Percentiles rank a stretch among this genome's conserved stretches.
These are phyloP conservation scores for Pseudevernia furfuracea DNA, from an alignment of 495 filamentous ascomycete genomes.

Conservation along the genomic window DNA sequence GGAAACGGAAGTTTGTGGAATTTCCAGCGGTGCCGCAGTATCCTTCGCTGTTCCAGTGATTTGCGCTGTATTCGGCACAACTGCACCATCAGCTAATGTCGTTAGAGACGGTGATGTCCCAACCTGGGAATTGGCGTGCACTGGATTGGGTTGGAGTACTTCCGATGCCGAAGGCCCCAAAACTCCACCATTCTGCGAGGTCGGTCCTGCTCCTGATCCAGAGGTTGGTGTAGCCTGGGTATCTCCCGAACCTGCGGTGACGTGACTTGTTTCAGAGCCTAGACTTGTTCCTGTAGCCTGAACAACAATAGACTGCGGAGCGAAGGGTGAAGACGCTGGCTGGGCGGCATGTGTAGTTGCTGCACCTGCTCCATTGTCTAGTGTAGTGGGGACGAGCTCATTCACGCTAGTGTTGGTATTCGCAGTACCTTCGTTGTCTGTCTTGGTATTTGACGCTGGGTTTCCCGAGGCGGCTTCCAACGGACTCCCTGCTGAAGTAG, in stretches of 20 bases:
- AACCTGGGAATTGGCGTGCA: background rate
- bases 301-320: background rate
- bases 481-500: background rate
- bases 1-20: background rate
- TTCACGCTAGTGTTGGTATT: background rate
- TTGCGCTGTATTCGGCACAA: conserved; percentile 2
- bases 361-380: background rate
- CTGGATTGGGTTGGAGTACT: background rate
- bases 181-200: background rate
- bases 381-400: background rate
- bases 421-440: background rate
- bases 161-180: background rate
- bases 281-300: background rate
- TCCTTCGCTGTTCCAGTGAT: background rate
- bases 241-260: background rate
- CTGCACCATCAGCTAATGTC: background rate
- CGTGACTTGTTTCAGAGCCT: background rate
- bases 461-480: background rate
- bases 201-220: background rate
- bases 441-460: background rate
- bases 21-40: background rate
- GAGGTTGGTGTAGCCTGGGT: background rate
- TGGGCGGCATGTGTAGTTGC: background rate
- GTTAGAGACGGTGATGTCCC: background rate
- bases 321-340: background rate